Evolutionary conservation across 2,329 filamentous ascomycete species (phyloP), one percentile per base, ranked within the genome.

Genomic region (Juglanconis sp.): DNA sequence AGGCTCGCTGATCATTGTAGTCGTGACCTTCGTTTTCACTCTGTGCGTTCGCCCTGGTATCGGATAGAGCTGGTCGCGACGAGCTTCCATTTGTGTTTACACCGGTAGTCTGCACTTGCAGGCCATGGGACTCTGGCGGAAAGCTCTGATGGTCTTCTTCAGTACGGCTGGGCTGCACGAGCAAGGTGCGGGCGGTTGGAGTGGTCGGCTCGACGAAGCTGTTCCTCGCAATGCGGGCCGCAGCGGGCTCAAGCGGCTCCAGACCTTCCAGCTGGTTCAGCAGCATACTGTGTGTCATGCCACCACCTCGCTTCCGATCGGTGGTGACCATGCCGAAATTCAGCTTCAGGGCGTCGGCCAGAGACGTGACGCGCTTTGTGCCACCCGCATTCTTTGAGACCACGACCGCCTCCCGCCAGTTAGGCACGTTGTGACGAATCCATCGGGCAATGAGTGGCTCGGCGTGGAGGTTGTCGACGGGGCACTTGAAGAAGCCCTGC

Each of bases 401-500:
- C 15, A 97, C 93, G 6, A 99, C 95, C 9, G 92, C 92, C 67
- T 97, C 89, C 64, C 82, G 86, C 95, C 95, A 99, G 65, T 90
- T 86, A 13, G 86, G 81, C 44, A 99, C 89, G 71, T 97, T 95
- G 73, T 89, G 86, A 63, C 89, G 88, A 69, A 99, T 96, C 95
- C 95, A 99, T 68, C 92, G 90, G 57, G 94, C 92, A 69, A 99
- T 92, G 65, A 98, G 84, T 15, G 95, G 94, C 74, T 99, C 95
- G 55, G 95, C 95, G 68, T 96, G 92, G 56, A 99, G 87, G 71
- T 99, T 98, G 76, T 99, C 95, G 62, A 99, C 94, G 0, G 95
- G 95, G 68, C 94, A 96, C 71, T 91, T 91, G 83, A 99, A 99
- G 79, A 99, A 99, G 61, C 95, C 95, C 77, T 99, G 95, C 92